A percentile compares a stretch with the other conserved stretches of the same genome.
Conservation (phyloP, 2,329 filamentous ascomycete species). For the Aspergillus pseudoglaucus region DNA sequence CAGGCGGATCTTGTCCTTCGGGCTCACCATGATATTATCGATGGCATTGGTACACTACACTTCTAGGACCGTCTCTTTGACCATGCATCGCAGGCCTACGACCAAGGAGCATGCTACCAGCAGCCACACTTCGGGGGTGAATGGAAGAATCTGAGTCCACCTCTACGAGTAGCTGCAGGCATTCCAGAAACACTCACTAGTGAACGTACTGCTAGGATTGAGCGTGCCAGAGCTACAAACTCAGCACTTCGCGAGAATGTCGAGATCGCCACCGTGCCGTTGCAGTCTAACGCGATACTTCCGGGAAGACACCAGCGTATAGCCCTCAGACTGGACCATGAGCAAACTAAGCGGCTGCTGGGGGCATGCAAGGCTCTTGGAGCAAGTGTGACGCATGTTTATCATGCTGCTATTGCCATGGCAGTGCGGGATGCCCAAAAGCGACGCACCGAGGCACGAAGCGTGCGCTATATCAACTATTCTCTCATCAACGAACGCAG, state of each 20-base stretch:
- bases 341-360: slow-evolving; percentile 10
- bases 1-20: slow-evolving; percentile 15
- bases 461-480: slow-evolving; percentile 19
- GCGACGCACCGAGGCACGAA: slow-evolving; percentile 3
- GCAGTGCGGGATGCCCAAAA: slow-evolving; percentile 13
- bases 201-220: slow-evolving; percentile 6
- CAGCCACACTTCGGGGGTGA: slow-evolving; percentile 13
- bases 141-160: slow-evolving; percentile 16
- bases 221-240: slow-evolving; percentile 9
- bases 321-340: slow-evolving; percentile 7
- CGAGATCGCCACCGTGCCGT: slow-evolving; percentile 15
- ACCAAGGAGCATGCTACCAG: slow-evolving; percentile 1
- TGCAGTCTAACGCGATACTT: slow-evolving; percentile 1
- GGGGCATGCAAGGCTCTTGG: slow-evolving; percentile 8
- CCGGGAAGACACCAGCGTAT: slow-evolving; percentile 18
- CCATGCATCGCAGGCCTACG: slow-evolving; percentile 9
- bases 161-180: slow-evolving; percentile 14
- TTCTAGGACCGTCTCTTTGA: slow-evolving; percentile 15
- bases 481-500: slow-evolving; percentile 18
- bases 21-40: slow-evolving; percentile 17
- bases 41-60: slow-evolving; percentile 17
- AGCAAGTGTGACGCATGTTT: slow-evolving; percentile 17
- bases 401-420: slow-evolving; percentile 18
- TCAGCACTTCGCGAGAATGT: slow-evolving; percentile 6
- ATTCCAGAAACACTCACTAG: slow-evolving; percentile 7